Conservation (phyloP, 345 rosid species). For the Lenwebbia sp. region DNA sequence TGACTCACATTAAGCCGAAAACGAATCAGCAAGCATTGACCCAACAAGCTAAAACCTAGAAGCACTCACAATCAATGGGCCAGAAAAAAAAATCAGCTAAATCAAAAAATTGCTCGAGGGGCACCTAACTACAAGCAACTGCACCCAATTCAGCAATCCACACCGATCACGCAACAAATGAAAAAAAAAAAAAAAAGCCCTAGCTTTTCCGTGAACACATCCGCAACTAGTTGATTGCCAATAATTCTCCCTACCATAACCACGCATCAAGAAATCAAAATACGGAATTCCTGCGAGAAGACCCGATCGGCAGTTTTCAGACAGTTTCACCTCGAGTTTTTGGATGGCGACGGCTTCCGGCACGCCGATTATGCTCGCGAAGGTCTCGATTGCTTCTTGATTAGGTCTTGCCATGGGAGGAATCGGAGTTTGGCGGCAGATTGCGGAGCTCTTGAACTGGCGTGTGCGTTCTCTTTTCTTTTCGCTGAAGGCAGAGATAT, state of each 20-base stretch:
- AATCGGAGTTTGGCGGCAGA: not conserved
- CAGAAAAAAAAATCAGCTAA: not conserved
- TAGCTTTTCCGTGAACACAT: not conserved
- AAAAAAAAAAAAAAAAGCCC: not conserved
- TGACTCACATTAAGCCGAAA: not conserved
- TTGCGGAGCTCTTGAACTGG: not conserved
- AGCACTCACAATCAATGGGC: not conserved
- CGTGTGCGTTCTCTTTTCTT: not conserved
- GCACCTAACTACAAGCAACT: not conserved
- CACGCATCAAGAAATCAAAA: not conserved
- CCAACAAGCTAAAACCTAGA: not conserved
- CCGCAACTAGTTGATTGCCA: not conserved
- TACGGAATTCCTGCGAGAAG: not conserved
- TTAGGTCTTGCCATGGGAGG: conserved; percentile 53
- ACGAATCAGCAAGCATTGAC: not conserved
- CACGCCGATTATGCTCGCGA: conserved; percentile 79
- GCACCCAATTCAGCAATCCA: not conserved
- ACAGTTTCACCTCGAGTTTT: conserved; percentile 52
- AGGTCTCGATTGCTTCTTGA: conserved; percentile 80
- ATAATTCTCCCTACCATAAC: not conserved
- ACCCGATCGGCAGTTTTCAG: not conserved
- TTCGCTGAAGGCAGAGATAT: not conserved
- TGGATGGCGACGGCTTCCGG: conserved; percentile 54
- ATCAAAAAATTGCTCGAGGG: not conserved
- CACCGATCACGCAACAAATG: not conserved